Percentiles rank a stretch among this genome's conserved stretches.
Conservation (phyloP, 495 filamentous ascomycete genomes). For the Barbatosphaeria neglecta region DNA sequence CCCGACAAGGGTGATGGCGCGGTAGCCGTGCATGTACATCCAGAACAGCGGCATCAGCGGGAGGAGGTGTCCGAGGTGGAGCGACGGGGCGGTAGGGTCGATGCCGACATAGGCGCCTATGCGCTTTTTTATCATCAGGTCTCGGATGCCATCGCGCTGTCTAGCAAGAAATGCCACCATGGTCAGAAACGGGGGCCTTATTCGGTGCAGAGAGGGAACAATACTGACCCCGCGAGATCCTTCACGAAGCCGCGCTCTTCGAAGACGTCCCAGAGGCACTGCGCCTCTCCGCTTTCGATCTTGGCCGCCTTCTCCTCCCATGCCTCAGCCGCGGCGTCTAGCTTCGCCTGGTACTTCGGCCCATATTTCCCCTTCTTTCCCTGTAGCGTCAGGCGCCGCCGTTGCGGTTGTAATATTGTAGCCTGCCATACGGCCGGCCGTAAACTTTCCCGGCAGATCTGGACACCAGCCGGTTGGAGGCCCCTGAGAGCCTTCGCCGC, state of each 20-base stretch:
- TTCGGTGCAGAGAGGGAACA: background rate
- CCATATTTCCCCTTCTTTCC: slow-evolving; percentile 26
- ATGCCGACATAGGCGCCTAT: slow-evolving; percentile 80
- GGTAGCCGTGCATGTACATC: slow-evolving; percentile 78
- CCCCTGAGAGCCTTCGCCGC: background rate
- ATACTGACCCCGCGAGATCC: slow-evolving; percentile 66
- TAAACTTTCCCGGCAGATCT: slow-evolving; percentile 14
- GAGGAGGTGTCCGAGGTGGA: slow-evolving; percentile 87
- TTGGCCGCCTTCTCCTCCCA: slow-evolving; percentile 46
- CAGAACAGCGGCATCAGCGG: slow-evolving; percentile 92
- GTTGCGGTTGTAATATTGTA: background rate
- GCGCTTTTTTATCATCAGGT: slow-evolving; percentile 55
- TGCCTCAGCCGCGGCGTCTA: slow-evolving; percentile 38
- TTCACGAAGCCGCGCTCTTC: slow-evolving; percentile 75
- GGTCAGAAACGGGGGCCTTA: background rate
- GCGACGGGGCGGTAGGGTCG: slow-evolving; percentile 80
- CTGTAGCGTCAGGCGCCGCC: slow-evolving; percentile 6
- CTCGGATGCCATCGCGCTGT: slow-evolving; percentile 51
- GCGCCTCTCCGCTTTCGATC: slow-evolving; percentile 48
- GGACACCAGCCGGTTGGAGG: background rate
- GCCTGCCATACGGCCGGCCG: slow-evolving; percentile 5
- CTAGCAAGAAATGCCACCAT: slow-evolving; percentile 6
- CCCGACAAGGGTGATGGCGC: slow-evolving; percentile 64
- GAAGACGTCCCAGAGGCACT: slow-evolving; percentile 55
- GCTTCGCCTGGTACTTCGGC: slow-evolving; percentile 35